These are phyloP conservation scores for Fusarium abutilonis DNA, from an alignment of 2,329 filamentous ascomycete genomes.

Conservation along the genomic window DNA sequence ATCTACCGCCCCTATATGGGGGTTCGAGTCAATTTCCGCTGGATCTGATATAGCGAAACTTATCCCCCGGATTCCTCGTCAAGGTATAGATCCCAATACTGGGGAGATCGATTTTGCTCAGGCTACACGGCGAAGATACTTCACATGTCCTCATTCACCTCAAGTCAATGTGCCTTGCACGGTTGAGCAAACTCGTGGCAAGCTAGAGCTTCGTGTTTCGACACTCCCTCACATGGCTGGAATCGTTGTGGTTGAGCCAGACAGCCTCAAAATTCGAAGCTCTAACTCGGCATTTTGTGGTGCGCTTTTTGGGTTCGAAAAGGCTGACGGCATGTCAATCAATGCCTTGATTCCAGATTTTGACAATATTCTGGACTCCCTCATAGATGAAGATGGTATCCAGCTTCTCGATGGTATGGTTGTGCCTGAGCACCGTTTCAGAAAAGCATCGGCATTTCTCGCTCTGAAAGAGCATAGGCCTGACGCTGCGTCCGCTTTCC, in stretches of 20 bases:
- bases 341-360: conserved; percentile 87
- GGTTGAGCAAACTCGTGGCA: conserved; percentile 75
- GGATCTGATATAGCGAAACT: conserved; percentile 81
- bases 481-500: conserved; percentile 80
- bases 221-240: conserved; percentile 98
- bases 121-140: conserved; percentile 77
- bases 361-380: conserved; percentile 80
- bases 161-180: conserved; percentile 86
- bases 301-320: conserved; percentile 88
- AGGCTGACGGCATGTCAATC: conserved; percentile 82
- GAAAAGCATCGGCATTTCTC: conserved; percentile 84
- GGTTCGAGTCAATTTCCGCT: conserved; percentile 70
- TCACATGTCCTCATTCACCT: conserved; percentile 82
- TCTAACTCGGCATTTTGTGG: conserved; percentile 95
- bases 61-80: conserved; percentile 82
- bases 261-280: conserved; percentile 82
- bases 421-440: conserved; percentile 94
- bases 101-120: conserved; percentile 82
- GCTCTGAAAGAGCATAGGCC: conserved; percentile 83
- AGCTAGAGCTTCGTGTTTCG: conserved; percentile 81
- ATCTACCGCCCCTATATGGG: conserved; percentile 89
- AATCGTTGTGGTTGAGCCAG: conserved; percentile 89
- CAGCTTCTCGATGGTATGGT: conserved; percentile 92
- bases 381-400: conserved; percentile 88
- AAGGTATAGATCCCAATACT: conserved; percentile 74